phyloP scores from a whole-genome alignment of 371 early-diverging fungal species.

The Mortierella sp. region DNA sequence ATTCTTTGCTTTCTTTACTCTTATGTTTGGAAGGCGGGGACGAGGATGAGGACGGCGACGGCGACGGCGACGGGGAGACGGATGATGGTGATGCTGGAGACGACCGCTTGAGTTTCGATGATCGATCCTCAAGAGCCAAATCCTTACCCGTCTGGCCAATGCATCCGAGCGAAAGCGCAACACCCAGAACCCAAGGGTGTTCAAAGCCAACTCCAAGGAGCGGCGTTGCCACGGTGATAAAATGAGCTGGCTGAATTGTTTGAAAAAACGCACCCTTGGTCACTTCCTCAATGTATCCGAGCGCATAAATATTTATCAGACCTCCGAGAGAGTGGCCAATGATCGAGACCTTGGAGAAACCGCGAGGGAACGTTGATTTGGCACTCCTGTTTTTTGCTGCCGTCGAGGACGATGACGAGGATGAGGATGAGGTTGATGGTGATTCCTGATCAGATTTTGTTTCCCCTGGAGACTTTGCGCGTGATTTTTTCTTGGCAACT shows the following conservation, averaged over 20 bases:
- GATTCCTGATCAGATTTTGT: neutral
- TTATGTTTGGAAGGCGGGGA: neutral
- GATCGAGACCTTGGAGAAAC: constrained; percentile 53
- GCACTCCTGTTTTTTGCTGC: neutral
- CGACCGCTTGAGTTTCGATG: constrained; percentile 20
- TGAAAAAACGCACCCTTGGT: constrained; percentile 55
- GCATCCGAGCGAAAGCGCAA: constrained; percentile 38
- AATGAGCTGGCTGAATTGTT: constrained; percentile 47
- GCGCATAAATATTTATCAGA: constrained; percentile 55
- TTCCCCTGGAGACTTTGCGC: constrained; percentile 2
- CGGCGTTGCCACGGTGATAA: constrained; percentile 57
- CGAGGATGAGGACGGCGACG: neutral
- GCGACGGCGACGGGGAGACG: neutral
- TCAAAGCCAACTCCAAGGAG: constrained; percentile 56
- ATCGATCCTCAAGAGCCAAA: constrained; percentile 40
- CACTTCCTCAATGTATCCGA: constrained; percentile 55
- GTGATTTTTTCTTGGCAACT: constrained; percentile 5
- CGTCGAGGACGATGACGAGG: constrained; percentile 1
- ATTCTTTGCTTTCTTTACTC: neutral
- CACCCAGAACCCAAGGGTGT: constrained; percentile 55
- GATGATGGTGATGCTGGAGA: constrained; percentile 13
- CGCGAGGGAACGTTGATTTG: constrained; percentile 24
- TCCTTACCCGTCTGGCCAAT: constrained; percentile 61
- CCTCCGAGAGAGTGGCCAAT: constrained; percentile 61
- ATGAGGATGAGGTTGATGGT: neutral